Base-by-base conservation (phyloP, 2,329 filamentous ascomycete species). In the Claviceps arundinis region DNA sequence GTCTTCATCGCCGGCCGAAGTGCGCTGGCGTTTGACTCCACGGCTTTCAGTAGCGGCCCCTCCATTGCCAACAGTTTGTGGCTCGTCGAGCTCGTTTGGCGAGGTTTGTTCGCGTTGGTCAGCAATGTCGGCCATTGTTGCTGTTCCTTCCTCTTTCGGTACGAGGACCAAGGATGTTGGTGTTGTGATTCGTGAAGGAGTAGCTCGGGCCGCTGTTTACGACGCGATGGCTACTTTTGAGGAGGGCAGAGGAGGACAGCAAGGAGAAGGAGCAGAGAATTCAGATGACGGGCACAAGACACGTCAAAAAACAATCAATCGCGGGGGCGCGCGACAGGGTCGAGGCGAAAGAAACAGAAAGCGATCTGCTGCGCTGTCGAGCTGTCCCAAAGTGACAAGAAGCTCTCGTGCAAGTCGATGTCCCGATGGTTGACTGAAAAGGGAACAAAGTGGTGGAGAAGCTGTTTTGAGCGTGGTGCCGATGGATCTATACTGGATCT, bases 1-100 rank as follows among this genome's bases (percentile, higher is more conserved):
- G 60, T 97, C 93, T 67, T 97, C 93, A 68, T 97, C 91, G 64
- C 84, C 83, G 50, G 83, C 80, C 61, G 85, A 84, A 57, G 87
- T 82, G 66, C 93, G 88, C 70, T 80, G 81, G 63, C 91, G 89
- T 80, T 97, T 97, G 72, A 89, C 80, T 68, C 89, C 89, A 68
- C 90, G 88, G 70, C 73, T 80, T 65, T 90, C 86, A 64, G 76
- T 75, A 61, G 74, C 75, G 62, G 73, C 70, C 63, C 78, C 84
- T 69, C 85, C 86, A 74, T 90, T 89, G 71, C 85, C 85, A 61
- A 81, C 76, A 60, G 78, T 73, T 65, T 87, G 82, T 60, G 78
- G 69, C 61, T 89, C 85, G 64, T 89, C 85, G 65, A 85, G 78
- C 62, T 85, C 84, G 62, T 80, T 82, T 56, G 84, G 81, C 61